These are phyloP conservation scores for Mediolabrus comicus DNA, from an alignment of 108 stramenopile species.

Conservation along the genomic window DNA sequence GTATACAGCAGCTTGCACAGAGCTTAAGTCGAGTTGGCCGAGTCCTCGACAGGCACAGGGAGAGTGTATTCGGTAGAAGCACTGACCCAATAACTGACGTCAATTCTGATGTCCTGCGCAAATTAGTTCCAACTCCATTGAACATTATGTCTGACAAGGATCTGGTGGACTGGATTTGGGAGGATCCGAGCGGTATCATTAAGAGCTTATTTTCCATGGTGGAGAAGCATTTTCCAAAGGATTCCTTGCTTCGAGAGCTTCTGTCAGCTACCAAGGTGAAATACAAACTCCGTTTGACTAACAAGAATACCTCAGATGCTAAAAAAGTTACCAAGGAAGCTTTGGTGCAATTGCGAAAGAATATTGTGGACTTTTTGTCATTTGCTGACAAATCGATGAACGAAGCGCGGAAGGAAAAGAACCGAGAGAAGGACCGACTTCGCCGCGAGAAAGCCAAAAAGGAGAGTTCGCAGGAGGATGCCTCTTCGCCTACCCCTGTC, in stretches of 20 bases:
- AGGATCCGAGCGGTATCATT: conserved; percentile 62
- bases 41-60: conserved; percentile 83
- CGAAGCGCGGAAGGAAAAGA: conserved; percentile 56
- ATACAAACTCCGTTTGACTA: conserved; percentile 30
- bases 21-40: conserved; percentile 80
- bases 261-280: conserved; percentile 39
- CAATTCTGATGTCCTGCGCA: conserved; percentile 45
- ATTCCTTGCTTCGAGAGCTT: conserved; percentile 41
- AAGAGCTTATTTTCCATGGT: conserved; percentile 37
- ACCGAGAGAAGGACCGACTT: conserved; percentile 20
- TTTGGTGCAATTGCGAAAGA: conserved; percentile 57
- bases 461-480: conserved; percentile 10
- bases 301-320: neutral
- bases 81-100: neutral
- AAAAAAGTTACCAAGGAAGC: conserved; percentile 26
- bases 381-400: conserved; percentile 47
- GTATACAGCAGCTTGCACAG: conserved; percentile 85
- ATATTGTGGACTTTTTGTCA: conserved; percentile 42
- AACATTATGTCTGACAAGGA: conserved; percentile 71
- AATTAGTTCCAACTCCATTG: conserved; percentile 66
- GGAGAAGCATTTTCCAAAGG: conserved; percentile 40
- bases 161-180: conserved; percentile 83
- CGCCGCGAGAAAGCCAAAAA: conserved; percentile 16
- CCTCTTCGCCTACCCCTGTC: neutral
- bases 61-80: conserved; percentile 31